Conservation (phyloP, 148 eudicot species). For the Arctostaphylos glauca region DNA sequence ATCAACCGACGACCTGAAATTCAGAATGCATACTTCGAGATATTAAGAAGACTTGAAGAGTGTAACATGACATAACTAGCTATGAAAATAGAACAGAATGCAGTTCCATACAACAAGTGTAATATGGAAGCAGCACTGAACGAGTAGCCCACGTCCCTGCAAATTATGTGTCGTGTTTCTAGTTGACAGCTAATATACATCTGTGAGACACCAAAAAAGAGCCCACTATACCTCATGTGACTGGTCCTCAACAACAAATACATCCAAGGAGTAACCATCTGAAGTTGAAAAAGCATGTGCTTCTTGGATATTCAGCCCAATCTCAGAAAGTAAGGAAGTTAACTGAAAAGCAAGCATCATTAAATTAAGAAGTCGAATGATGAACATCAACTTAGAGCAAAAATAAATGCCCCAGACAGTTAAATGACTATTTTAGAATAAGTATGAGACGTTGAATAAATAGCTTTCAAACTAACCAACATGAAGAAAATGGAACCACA, state of each 20-base stretch:
- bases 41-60: neutral
- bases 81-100: neutral
- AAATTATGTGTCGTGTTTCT: neutral
- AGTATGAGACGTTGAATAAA: conserved; percentile 2
- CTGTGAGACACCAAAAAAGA: neutral
- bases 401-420: neutral
- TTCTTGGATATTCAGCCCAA: conserved; percentile 86
- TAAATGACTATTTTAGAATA: neutral
- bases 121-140: neutral
- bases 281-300: conserved; percentile 91
- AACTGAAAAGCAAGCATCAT: conserved; percentile 49
- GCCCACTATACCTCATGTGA: conserved; percentile 49
- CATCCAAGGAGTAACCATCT: conserved; percentile 92
- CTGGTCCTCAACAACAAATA: conserved; percentile 85
- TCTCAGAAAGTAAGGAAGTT: conserved; percentile 77
- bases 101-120: neutral
- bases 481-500: neutral
- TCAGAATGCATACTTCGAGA: neutral
- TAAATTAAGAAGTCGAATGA: neutral
- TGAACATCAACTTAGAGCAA: neutral
- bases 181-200: neutral
- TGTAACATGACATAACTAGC: neutral
- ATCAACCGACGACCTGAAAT: neutral
- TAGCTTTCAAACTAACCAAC: neutral
- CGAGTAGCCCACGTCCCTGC: neutral